Conservation (phyloP, 108 stramenopile genomes). For the Cyclotella kingstonii region DNA sequence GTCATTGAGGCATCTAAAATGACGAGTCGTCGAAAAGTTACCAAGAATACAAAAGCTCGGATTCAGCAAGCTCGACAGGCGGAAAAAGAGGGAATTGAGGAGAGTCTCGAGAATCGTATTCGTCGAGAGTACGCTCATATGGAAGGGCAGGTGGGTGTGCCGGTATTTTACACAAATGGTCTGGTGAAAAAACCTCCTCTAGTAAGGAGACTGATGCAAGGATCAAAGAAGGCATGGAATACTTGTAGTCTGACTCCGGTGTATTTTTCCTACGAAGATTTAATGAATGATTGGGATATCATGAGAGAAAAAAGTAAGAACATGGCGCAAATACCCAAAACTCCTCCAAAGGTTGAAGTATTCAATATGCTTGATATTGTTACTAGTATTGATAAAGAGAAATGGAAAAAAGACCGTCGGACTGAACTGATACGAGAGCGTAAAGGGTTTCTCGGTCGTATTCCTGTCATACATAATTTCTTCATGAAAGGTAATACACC, state of each 20-base stretch:
- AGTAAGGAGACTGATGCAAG: slow-evolving; percentile 46
- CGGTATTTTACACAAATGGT: slow-evolving; percentile 70
- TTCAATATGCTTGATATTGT: slow-evolving; percentile 81
- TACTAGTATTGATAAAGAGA: slow-evolving; percentile 70
- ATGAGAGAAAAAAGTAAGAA: slow-evolving; percentile 45
- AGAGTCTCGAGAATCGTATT: slow-evolving; percentile 22
- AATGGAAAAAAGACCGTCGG: slow-evolving; percentile 38
- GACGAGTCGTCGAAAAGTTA: slow-evolving; percentile 40
- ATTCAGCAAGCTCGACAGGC: slow-evolving; percentile 46
- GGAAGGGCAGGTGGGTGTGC: slow-evolving; percentile 77
- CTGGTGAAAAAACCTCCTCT: slow-evolving; percentile 48
- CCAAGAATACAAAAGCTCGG: slow-evolving; percentile 19
- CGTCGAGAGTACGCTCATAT: slow-evolving; percentile 61
- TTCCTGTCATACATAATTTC: slow-evolving; percentile 34
- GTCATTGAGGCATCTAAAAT: slow-evolving; percentile 60
- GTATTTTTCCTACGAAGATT: slow-evolving; percentile 85
- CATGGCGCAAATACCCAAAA: slow-evolving; percentile 45
- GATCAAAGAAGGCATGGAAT: slow-evolving; percentile 40
- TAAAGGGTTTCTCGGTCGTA: slow-evolving; percentile 31
- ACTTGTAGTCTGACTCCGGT: slow-evolving; percentile 49
- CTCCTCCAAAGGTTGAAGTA: slow-evolving; percentile 66
- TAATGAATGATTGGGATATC: slow-evolving; percentile 62
- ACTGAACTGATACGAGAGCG: slow-evolving; percentile 28
- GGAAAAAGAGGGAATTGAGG: slow-evolving; percentile 33
- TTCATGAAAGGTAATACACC: slow-evolving; percentile 5